Base-by-base conservation (phyloP, 257 asterid genomes). In the Cruciata laevipes region DNA sequence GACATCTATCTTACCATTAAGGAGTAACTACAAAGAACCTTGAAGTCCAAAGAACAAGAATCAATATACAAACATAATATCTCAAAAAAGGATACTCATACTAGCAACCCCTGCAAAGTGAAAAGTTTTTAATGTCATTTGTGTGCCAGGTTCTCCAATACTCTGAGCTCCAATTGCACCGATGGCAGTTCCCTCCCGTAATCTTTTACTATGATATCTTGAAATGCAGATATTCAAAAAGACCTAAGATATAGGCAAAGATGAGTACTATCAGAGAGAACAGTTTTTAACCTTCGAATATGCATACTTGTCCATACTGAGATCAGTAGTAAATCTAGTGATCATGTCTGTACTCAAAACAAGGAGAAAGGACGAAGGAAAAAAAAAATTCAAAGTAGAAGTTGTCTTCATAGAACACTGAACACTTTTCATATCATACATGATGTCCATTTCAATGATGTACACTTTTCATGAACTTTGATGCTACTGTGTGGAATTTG, bases 71-170 rank as follows among this genome's bases (percentile, higher is more conserved):
- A 33, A 20, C 57, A 71, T 10, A 73, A 44, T 60, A 57, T 59
- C 71, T 71, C 53, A 61, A 73, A 63, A 68, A 74, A 89, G 97
- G 95, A 93, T 93, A 93, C 99, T 93, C 99, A 93, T 93, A 96
- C 99, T 93, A 35, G 99, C 99, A 74, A 93, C 99, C 80, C 99
- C 99, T 77, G 99, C 99, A 84, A 93, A 93, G 85, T 93, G 99
- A 80, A 93, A 93, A 75, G 99, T 93, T 85, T 93, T 93, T 76
- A 93, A 74, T 0, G 99, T 93, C 99, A 93, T 93, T 76, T 93
- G 99, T 55, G 99, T 93, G 73, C 99, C 97, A 27, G 97, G 99
- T 77, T 90, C 99, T 72, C 96, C 99, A 8, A 93, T 88, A 77
- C 97, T 88, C 76, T 90, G 99, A 62, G 95, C 95, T 86, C 95